Evolutionary conservation across 129 eudicot species (phyloP).

Genomic region (Daucus carota): DNA sequence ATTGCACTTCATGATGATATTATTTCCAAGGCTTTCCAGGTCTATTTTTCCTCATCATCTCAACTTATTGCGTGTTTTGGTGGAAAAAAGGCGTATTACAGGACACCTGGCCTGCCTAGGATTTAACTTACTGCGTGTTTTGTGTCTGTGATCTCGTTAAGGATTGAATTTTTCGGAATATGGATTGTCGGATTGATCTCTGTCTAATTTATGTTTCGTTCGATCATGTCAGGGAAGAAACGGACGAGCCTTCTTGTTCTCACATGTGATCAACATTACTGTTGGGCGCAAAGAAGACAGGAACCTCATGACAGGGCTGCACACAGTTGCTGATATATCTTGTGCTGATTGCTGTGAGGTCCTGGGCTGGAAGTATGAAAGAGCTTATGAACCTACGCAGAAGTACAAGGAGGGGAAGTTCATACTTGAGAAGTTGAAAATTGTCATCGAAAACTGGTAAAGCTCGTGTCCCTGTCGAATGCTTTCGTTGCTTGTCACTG

Average conservation of each 20-base stretch:
- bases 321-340: conserved; percentile 76
- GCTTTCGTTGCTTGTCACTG: conserved; percentile 12
- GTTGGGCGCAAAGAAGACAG: conserved; percentile 75
- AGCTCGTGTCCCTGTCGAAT: neutral
- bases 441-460: conserved; percentile 82
- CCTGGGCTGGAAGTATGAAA: conserved; percentile 85
- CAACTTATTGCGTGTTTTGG: too few relatives aligned
- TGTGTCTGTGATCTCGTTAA: too few relatives aligned
- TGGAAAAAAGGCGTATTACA: too few relatives aligned
- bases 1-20: conserved; percentile 81
- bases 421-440: conserved; percentile 78
- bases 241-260: conserved; percentile 78
- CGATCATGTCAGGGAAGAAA: conserved; percentile 43
- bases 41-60: neutral
- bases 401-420: conserved; percentile 89
- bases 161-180: neutral
- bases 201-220: too few relatives aligned
- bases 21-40: conserved; percentile 75
- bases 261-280: conserved; percentile 65
- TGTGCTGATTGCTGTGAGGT: conserved; percentile 74
- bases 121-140: too few relatives aligned
- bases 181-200: neutral
- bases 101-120: too few relatives aligned
- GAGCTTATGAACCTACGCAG: conserved; percentile 67
- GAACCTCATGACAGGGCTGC: conserved; percentile 77